Conservation (phyloP, 345 rosid species). For the Salix arbutifolia region DNA sequence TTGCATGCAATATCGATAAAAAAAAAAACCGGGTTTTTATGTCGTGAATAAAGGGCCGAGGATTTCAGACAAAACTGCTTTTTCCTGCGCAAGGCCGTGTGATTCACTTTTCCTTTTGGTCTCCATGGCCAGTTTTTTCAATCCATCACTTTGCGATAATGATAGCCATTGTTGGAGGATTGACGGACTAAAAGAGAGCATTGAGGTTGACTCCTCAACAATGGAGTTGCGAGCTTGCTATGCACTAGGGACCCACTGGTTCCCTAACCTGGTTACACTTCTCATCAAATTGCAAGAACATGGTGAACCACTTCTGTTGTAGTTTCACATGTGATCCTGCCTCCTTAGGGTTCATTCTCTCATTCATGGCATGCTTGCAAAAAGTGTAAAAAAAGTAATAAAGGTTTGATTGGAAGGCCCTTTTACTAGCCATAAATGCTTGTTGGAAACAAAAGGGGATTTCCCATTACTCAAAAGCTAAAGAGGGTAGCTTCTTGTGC, state of each 20-base stretch:
- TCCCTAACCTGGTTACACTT: slow-evolving; percentile 47
- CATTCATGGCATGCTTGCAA: slow-evolving; percentile 21
- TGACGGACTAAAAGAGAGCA: slow-evolving; percentile 40
- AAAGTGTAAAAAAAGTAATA: slow-evolving; percentile 6
- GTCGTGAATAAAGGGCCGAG: background rate
- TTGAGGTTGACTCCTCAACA: slow-evolving; percentile 63
- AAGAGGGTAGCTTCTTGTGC: slow-evolving; percentile 1
- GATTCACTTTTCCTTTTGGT: slow-evolving; percentile 42
- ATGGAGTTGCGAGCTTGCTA: slow-evolving; percentile 29
- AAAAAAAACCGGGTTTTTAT: background rate
- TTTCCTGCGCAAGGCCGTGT: slow-evolving; percentile 31
- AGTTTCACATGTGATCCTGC: slow-evolving; percentile 14
- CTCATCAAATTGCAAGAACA: slow-evolving; percentile 35
- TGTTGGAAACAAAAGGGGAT: slow-evolving; percentile 9
- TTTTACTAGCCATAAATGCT: slow-evolving; percentile 11
- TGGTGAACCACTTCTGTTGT: slow-evolving; percentile 25
- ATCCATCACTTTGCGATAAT: slow-evolving; percentile 21
- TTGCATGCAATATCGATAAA: slow-evolving; percentile 12
- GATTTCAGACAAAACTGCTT: slow-evolving; percentile 16
- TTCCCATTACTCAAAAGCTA: slow-evolving; percentile 16
- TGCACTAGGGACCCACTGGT: slow-evolving; percentile 55
- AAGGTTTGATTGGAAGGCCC: slow-evolving; percentile 12
- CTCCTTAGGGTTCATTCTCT: background rate
- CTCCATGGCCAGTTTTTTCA: slow-evolving; percentile 20
- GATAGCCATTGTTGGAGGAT: slow-evolving; percentile 36